A percentile compares a stretch with the other conserved stretches of the same genome.
These are phyloP conservation scores for Nissolia schottii DNA, from an alignment of 306 rosid genomes.

Conservation along the genomic window DNA sequence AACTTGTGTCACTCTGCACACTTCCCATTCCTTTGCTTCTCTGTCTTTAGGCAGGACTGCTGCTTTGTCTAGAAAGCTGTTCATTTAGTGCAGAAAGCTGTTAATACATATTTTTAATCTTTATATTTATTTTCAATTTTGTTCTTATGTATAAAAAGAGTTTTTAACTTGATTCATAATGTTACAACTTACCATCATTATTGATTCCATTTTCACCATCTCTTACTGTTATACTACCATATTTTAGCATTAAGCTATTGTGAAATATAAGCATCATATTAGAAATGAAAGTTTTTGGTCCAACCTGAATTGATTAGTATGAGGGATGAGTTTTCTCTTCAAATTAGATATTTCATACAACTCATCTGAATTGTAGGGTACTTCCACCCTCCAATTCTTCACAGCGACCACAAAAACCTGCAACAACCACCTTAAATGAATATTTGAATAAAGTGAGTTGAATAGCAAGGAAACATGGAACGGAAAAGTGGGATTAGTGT, in stretches of 20 bases:
- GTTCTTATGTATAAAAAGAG: too few relatives aligned
- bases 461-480: background rate
- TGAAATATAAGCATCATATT: background rate
- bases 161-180: too few relatives aligned
- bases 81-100: background rate
- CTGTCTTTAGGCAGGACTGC: slow-evolving; percentile 32
- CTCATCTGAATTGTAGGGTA: slow-evolving; percentile 23
- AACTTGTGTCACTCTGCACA: slow-evolving; percentile 45
- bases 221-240: too few relatives aligned
- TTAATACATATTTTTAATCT: background rate
- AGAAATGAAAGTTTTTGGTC: too few relatives aligned
- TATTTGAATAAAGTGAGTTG: background rate
- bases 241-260: background rate
- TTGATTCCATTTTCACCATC: too few relatives aligned
- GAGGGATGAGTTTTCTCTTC: slow-evolving; percentile 23
- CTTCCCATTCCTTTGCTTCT: slow-evolving; percentile 35
- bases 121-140: too few relatives aligned
- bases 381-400: slow-evolving; percentile 31
- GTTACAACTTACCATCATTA: too few relatives aligned
- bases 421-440: slow-evolving; percentile 6
- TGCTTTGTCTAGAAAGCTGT: slow-evolving; percentile 54
- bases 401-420: slow-evolving; percentile 36
- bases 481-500: too few relatives aligned
- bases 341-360: slow-evolving; percentile 24
- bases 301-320: slow-evolving; percentile 36